Evolutionary conservation across 306 rosid genomes (phyloP).

Genomic region (Dalbergia cochinchinensis): DNA sequence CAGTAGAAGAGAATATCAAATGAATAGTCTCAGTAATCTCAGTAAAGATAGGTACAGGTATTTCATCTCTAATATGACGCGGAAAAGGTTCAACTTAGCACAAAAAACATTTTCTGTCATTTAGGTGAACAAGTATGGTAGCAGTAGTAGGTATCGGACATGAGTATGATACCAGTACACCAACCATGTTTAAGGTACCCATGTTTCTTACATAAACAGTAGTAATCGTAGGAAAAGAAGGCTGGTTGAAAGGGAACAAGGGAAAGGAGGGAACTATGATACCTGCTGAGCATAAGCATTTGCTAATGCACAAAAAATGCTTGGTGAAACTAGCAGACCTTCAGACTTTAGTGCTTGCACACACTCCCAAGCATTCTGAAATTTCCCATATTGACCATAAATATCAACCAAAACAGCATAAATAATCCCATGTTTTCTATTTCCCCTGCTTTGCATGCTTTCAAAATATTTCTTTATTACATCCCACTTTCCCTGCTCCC

Average conservation of each 20-base stretch:
- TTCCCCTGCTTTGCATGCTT: slow-evolving; percentile 64
- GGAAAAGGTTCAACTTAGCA: neutral
- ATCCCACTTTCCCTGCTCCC: slow-evolving; percentile 89
- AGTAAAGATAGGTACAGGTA: neutral
- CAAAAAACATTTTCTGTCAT: neutral
- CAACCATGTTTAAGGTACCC: neutral
- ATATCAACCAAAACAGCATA: slow-evolving; percentile 78
- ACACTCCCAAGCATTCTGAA: slow-evolving; percentile 70
- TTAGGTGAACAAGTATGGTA: too few species aligned
- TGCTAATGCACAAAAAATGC: slow-evolving; percentile 70
- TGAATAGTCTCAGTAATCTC: neutral
- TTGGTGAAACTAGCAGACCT: slow-evolving; percentile 64
- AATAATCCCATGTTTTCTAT: slow-evolving; percentile 56
- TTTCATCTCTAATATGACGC: neutral
- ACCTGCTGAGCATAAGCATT: slow-evolving; percentile 91
- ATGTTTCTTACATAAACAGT: neutral
- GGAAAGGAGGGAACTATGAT: slow-evolving; percentile 24
- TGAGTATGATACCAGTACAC: neutral
- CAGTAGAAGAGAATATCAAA: too few species aligned
- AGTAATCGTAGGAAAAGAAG: neutral
- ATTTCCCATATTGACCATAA: slow-evolving; percentile 81
- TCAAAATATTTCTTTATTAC: slow-evolving; percentile 64
- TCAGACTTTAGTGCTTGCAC: slow-evolving; percentile 67
- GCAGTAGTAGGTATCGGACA: neutral
- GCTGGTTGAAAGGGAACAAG: neutral